Base-by-base conservation (phyloP, 2,329 filamentous ascomycete genomes). In the Raffaelea albimanens region DNA sequence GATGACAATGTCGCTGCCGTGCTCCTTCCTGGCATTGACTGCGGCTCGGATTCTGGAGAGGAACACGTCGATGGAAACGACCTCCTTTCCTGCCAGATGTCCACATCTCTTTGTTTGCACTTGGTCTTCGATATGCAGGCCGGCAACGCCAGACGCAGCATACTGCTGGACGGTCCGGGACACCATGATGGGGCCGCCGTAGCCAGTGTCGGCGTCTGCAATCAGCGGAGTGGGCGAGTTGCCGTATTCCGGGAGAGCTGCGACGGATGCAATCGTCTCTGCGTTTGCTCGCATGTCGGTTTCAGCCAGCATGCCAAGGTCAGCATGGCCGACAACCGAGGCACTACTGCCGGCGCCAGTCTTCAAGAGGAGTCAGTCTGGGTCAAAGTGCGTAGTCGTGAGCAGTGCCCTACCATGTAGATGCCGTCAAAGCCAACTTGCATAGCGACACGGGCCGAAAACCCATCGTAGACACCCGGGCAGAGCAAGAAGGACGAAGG, bases 221-320 rank as follows among this genome's bases (percentile, higher is more conserved):
- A 77, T 75, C 5, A 76, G 52, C 7, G 74, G 71, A 3, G 63
- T 67, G 29, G 63, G 62, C 0, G 71, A 69, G 34, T 71, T 67
- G 3, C n/a, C n/a, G n/a, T n/a, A n/a, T n/a, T n/a, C n/a, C n/a
- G n/a, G n/a, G 25, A 29, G 25, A 7, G 25, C 7, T 13, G 25
- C 25, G 13, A 76, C 65, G 44, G 68, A 70, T 4, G 71, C 70
- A 45, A 76, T 69, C 71, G 74, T 76, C 51, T 70, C 70, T 8
- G 72, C 73, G 45, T 75, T 71, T 48, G 66, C 63, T 14, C 66
- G 65, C 73, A 76, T 76, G 51, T 76, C 72, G 46, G 71, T 67
- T 14, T 75, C 57, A 7, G 70, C 69, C 43, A 69, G 70, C 43
- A 76, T 67, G 20, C 69, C 72, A 9, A 76, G 58, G 53, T 76